Conservation (phyloP, 352 stramenopile genomes). For the Phytopythium delawarense region DNA sequence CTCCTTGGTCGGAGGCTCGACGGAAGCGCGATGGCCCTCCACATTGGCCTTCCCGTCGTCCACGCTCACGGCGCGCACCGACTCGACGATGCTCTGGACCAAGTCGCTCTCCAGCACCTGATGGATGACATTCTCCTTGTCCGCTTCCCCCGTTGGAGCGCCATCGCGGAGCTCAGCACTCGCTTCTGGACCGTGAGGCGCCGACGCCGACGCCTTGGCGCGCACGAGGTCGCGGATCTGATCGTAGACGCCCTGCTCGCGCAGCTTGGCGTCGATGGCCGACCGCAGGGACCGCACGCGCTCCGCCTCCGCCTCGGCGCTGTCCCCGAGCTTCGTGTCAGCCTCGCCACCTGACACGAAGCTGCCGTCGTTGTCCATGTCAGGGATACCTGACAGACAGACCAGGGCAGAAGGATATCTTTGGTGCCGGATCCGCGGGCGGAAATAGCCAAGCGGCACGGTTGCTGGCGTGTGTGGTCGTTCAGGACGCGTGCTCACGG, state of each 20-base stretch:
- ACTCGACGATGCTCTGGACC: slow-evolving; percentile 59
- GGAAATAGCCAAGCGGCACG: neutral
- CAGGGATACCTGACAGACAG: no score
- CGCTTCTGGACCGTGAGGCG: neutral
- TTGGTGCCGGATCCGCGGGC: neutral
- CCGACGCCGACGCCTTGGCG: slow-evolving; percentile 15
- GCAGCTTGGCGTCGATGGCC: slow-evolving; percentile 69
- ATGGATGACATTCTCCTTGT: slow-evolving; percentile 32
- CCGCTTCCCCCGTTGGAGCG: neutral
- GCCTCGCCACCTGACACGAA: neutral
- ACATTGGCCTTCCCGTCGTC: neutral
- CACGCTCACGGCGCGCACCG: slow-evolving; percentile 27
- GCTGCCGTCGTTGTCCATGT: neutral
- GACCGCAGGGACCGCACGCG: slow-evolving; percentile 50
- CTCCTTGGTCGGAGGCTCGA: neutral
- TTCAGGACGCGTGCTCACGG: neutral
- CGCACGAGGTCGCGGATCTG: slow-evolving; percentile 64
- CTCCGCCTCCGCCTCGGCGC: slow-evolving; percentile 7
- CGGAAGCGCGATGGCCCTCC: neutral
- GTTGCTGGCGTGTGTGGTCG: neutral
- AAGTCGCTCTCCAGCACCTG: slow-evolving; percentile 72
- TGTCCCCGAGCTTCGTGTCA: neutral
- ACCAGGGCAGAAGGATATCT: neutral
- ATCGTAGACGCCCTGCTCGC: slow-evolving; percentile 70
- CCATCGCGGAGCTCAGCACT: neutral